Evolutionary conservation across 1,284 basidiomycete genomes (phyloP), one percentile per base, ranked within the genome.

Genomic region (Moesziomyces sp.): DNA sequence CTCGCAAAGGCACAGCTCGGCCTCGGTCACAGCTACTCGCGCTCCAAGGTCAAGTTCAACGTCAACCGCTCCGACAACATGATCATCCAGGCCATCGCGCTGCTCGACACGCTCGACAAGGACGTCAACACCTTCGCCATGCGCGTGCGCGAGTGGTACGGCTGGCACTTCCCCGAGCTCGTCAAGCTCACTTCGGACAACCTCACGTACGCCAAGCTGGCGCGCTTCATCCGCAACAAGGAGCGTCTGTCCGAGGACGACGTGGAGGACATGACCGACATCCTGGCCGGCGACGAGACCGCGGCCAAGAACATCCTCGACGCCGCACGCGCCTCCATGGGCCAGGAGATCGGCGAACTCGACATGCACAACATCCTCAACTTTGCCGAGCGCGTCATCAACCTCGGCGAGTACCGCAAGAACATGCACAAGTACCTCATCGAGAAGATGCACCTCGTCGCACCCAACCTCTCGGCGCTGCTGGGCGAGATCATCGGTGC

Each of bases 131-230:
- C 96, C 26, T 98, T 99, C 85, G 92, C 94, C 26, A 99, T 99
- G 96, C 92, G 96, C 56, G 91, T 97, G 56, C 89, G 96, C 77
- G 96, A 99, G 85, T 99, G 97, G 97, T 99, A 99, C 86, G 96
- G 97, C n/a, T 99, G 97, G 88, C 97, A 99, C 86, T 99, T 97
- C 88, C 96, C 96, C 52, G 97, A 99, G 87, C 91, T 99, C 74
- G 90, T 97, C 86, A 92, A 90, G 81, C 88, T 99, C 80, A 94
- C 98, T 1, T 90, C 94, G 64, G 97, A 99, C 86, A 97, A 97
- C 85, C 91, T 96, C 85, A 91, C 92, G 82, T 99, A 98, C 85
- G 94, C 95, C n/a, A 89, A 88, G 33, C 89, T 91, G 18, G 93
- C 91, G 13, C 90, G 92, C 77, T 91, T 94, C 83, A 94, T 99